Conservation (phyloP, 306 rosid genomes). For the Quercus dentata region DNA sequence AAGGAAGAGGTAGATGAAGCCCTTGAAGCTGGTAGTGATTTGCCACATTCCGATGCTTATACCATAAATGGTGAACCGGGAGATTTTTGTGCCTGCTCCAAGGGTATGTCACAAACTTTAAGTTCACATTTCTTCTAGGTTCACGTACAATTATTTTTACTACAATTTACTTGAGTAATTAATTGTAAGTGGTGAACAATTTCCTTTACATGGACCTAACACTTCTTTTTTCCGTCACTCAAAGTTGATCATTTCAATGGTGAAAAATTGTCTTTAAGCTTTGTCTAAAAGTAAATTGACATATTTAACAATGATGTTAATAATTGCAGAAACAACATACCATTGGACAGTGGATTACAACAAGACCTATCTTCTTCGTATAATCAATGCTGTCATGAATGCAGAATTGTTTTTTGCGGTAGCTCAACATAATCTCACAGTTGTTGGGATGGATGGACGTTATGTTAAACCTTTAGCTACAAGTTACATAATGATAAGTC, state of each 20-base stretch:
- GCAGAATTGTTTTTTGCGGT: constrained; percentile 34
- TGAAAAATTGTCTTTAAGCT: too few species aligned
- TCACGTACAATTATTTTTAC: too few species aligned
- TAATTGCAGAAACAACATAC: constrained; percentile 23
- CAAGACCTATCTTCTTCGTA: constrained; percentile 41
- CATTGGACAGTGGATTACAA: constrained; percentile 25
- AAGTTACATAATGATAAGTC: constrained; percentile 40
- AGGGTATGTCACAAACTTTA: not conserved
- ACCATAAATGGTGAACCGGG: constrained; percentile 43
- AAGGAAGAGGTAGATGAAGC: not conserved
- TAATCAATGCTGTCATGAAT: constrained; percentile 40
- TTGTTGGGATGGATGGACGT: constrained; percentile 38
- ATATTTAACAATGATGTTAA: too few species aligned
- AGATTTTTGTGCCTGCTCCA: constrained; percentile 29
- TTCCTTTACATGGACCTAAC: not conserved
- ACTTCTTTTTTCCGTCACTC: too few species aligned
- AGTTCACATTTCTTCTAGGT: too few species aligned
- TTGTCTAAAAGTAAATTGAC: too few species aligned
- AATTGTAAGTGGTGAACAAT: not conserved
- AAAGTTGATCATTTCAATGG: too few species aligned
- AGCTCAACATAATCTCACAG: constrained; percentile 36
- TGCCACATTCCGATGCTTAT: constrained; percentile 30
- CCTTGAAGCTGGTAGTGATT: not conserved
- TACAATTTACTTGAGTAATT: too few species aligned
- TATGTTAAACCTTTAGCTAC: constrained; percentile 34